Conservation (phyloP, 495 filamentous ascomycete genomes). For the Podospora appendiculata region DNA sequence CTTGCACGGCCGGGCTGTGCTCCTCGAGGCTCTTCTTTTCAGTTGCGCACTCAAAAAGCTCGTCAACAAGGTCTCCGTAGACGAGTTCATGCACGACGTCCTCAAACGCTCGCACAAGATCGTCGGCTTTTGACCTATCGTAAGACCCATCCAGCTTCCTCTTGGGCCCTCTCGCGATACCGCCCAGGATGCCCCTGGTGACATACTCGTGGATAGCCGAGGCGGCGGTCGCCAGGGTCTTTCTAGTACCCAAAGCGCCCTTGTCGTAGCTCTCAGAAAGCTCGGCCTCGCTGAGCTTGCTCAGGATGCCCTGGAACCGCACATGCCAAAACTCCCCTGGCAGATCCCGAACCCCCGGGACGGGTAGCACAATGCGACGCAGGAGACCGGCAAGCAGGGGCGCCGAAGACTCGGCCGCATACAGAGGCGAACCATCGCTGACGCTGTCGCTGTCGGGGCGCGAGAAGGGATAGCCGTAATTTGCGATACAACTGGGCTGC, state of each 20-base stretch:
- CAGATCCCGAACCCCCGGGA: slow-evolving; percentile 52
- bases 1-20: slow-evolving; percentile 47
- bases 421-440: slow-evolving; percentile 10
- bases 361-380: slow-evolving; percentile 43
- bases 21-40: slow-evolving; percentile 47
- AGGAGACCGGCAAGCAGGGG: slow-evolving; percentile 54
- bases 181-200: slow-evolving; percentile 47
- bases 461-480: slow-evolving; percentile 53
- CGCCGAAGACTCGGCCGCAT: slow-evolving; percentile 30
- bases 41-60: slow-evolving; percentile 46
- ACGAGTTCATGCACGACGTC: slow-evolving; percentile 49
- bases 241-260: slow-evolving; percentile 53
- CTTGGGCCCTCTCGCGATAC: slow-evolving; percentile 28
- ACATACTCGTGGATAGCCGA: slow-evolving; percentile 53
- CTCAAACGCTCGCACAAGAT: slow-evolving; percentile 48
- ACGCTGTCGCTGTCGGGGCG: neutral
- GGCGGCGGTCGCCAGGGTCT: slow-evolving; percentile 56
- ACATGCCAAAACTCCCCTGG: slow-evolving; percentile 50
- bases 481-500: slow-evolving; percentile 40
- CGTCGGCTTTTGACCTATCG: slow-evolving; percentile 43
- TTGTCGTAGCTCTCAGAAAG: slow-evolving; percentile 66
- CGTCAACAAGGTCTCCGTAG: slow-evolving; percentile 50
- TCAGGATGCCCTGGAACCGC: slow-evolving; percentile 37
- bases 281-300: slow-evolving; percentile 47
- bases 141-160: slow-evolving; percentile 35